These are phyloP conservation scores for Lippia alba DNA, from an alignment of 305 asterid species.

Conservation along the genomic window DNA sequence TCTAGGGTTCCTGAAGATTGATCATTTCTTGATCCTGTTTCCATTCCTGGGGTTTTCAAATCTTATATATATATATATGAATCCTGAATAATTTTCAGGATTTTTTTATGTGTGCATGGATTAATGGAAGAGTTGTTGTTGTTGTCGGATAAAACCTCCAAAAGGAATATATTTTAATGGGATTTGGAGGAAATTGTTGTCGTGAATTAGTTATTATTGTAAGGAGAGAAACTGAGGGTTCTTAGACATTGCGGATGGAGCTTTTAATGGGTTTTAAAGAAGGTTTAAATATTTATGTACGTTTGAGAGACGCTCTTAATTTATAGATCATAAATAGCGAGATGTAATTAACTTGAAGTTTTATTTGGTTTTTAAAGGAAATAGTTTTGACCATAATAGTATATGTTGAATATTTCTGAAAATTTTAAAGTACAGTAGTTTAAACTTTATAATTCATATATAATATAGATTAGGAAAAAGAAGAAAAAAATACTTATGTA, in stretches of 20 bases:
- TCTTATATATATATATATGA: not conserved
- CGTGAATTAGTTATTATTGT: not conserved
- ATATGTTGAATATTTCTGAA: too few species aligned
- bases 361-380: not conserved
- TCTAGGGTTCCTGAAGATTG: not conserved
- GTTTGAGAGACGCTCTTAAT: slow-evolving; percentile 11
- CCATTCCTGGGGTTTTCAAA: slow-evolving; percentile 20
- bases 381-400: too few species aligned
- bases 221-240: not conserved
- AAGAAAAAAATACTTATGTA: too few species aligned
- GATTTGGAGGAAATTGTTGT: slow-evolving; percentile 11
- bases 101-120: not conserved
- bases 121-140: not conserved
- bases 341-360: slow-evolving; percentile 18
- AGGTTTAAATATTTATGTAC: slow-evolving; percentile 5
- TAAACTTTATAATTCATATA: too few species aligned
- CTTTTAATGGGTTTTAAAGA: slow-evolving; percentile 27
- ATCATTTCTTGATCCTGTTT: slow-evolving; percentile 21
- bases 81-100: not conserved
- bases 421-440: too few species aligned
- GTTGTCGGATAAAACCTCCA: not conserved
- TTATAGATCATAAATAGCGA: slow-evolving; percentile 21
- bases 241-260: not conserved
- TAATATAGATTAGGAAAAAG: too few species aligned
- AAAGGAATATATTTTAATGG: too few species aligned